Conservation (phyloP, 2,329 filamentous ascomycete species). For the Clarireedia monteithiana region DNA sequence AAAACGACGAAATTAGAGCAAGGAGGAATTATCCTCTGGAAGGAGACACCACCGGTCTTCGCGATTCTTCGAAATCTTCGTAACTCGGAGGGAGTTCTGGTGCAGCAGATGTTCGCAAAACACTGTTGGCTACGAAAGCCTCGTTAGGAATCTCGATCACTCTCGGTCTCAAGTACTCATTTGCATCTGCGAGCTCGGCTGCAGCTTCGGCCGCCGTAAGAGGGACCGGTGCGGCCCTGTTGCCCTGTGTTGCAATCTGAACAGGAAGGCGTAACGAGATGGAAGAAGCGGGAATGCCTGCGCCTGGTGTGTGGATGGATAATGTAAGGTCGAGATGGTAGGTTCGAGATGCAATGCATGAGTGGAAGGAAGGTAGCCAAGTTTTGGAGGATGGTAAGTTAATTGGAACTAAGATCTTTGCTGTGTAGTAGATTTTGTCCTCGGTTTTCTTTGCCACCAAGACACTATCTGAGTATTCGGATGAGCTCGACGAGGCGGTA, state of each 20-base stretch:
- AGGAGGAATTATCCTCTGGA: constrained; percentile 12
- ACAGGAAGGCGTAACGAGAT: constrained; percentile 23
- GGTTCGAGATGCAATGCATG: constrained; percentile 55
- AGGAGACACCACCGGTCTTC: constrained; percentile 9
- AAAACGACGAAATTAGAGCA: background rate
- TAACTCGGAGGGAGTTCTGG: constrained; percentile 25
- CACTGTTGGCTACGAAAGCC: constrained; percentile 21
- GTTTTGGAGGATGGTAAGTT: constrained; percentile 51
- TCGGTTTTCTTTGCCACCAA: constrained; percentile 6
- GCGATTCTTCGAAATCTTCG: constrained; percentile 16
- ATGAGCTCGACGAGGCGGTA: constrained; percentile 22
- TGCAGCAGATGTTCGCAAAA: constrained; percentile 10
- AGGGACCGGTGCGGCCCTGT: constrained; percentile 7
- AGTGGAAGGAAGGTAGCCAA: constrained; percentile 63
- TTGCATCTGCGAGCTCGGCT: constrained; percentile 23
- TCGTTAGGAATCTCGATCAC: constrained; percentile 23
- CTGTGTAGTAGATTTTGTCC: constrained; percentile 40
- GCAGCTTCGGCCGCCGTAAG: constrained; percentile 18
- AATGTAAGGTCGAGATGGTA: constrained; percentile 55
- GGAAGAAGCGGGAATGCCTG: constrained; percentile 32
- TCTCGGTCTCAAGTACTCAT: constrained; percentile 24
- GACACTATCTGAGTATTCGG: constrained; percentile 18
- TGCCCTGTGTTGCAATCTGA: constrained; percentile 25
- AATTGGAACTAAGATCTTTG: constrained; percentile 55
- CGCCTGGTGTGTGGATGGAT: constrained; percentile 42